Evolutionary conservation across 768 basidiomycete genomes (phyloP).

Genomic region (Russula olivacea): DNA sequence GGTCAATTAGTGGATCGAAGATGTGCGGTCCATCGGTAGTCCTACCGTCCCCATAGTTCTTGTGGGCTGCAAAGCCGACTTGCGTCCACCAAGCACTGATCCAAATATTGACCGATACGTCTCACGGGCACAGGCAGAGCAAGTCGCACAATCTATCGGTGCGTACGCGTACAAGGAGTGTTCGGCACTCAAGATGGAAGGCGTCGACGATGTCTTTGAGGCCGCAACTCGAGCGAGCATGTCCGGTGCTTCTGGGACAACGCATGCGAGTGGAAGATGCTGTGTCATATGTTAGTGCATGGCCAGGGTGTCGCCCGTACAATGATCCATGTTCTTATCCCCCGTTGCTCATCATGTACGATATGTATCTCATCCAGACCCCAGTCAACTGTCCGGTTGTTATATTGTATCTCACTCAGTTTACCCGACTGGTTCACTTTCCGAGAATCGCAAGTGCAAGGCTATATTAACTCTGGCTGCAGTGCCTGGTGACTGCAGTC

Average conservation of each 20-base stretch:
- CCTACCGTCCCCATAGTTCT: conserved; percentile 87
- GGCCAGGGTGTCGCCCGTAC: background rate
- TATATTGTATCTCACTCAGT: background rate
- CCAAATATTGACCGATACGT: conserved; percentile 54
- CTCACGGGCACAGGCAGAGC: conserved; percentile 73
- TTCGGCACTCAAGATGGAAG: conserved; percentile 82
- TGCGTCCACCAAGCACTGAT: conserved; percentile 56
- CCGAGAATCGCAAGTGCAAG: background rate
- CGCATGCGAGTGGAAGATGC: conserved; percentile 29
- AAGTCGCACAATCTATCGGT: conserved; percentile 76
- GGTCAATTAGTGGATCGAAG: conserved; percentile 89
- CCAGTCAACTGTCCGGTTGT: background rate
- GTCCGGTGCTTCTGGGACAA: conserved; percentile 61
- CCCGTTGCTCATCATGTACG: background rate
- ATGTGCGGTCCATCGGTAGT: conserved; percentile 95
- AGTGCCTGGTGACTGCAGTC: background rate
- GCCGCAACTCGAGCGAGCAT: conserved; percentile 94
- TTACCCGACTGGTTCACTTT: conserved; percentile 3
- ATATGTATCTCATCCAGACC: conserved; percentile 10
- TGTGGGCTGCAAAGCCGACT: conserved; percentile 93
- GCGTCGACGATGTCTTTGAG: conserved; percentile 97
- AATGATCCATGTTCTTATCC: conserved; percentile 5
- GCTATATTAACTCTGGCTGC: background rate
- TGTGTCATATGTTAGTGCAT: conserved; percentile 23
- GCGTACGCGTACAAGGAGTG: conserved; percentile 95